A percentile compares a stretch with the other conserved stretches of the same genome.
These are phyloP conservation scores for Leccinum proximum DNA, from an alignment of 1,284 basidiomycete genomes.

Conservation along the genomic window DNA sequence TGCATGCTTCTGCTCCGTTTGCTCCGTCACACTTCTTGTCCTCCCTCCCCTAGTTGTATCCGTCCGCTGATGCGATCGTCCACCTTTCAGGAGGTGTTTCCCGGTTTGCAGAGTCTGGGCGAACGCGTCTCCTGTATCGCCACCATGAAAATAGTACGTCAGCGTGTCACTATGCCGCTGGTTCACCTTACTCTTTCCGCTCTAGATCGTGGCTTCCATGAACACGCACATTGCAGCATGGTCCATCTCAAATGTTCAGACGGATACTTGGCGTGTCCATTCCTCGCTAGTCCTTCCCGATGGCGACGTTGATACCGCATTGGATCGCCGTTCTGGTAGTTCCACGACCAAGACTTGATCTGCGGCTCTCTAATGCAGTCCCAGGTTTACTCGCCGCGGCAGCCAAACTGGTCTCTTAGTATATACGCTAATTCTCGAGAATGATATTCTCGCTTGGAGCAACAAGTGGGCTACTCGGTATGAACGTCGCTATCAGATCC, in stretches of 20 bases:
- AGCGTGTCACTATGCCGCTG: conserved; percentile 4
- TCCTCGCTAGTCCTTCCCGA: conserved; percentile 67
- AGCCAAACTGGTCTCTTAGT: conserved; percentile 56
- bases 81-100: conserved; percentile 77
- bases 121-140: conserved; percentile 57
- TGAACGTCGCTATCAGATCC: conserved; percentile 16
- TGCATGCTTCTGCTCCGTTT: conserved; percentile 13
- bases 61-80: conserved; percentile 64
- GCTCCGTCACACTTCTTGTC: conserved; percentile 1
- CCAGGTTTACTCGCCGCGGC: conserved; percentile 67
- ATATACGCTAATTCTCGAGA: conserved; percentile 71
- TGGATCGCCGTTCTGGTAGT: conserved; percentile 71
- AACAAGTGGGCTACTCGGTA: conserved; percentile 69
- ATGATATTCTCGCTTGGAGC: conserved; percentile 79
- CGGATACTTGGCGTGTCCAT: conserved; percentile 71
- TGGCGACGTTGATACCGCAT: conserved; percentile 48
- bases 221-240: conserved; percentile 66
- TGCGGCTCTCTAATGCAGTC: conserved; percentile 16
- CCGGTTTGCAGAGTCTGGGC: conserved; percentile 43
- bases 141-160: conserved; percentile 72
- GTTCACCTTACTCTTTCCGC: background rate
- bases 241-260: conserved; percentile 61
- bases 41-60: conserved; percentile 51
- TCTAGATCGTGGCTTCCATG: conserved; percentile 69
- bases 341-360: conserved; percentile 3